phyloP scores from a whole-genome alignment of 2,329 filamentous ascomycete genomes.

The Aspergillus fischeri region DNA sequence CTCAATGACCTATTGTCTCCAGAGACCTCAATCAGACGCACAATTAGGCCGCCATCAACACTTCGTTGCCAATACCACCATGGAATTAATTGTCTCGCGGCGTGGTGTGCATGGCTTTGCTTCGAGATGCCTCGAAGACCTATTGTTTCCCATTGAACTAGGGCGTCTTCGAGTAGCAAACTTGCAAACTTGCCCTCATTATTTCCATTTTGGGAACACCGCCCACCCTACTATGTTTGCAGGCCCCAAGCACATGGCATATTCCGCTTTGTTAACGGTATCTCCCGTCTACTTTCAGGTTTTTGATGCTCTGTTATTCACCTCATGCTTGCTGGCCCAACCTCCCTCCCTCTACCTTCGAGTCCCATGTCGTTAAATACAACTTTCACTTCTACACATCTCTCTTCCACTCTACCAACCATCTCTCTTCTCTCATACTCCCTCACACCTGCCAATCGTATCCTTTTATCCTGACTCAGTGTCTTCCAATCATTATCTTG shows the following conservation, averaged over 20 bases:
- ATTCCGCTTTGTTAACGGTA: not conserved
- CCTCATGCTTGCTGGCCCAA: not conserved
- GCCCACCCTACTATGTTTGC: not conserved
- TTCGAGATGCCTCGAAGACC: not conserved
- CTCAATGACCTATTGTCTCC: not conserved
- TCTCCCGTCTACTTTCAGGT: not conserved
- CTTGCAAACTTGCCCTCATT: not conserved
- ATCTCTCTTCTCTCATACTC: not conserved
- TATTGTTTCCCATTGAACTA: not conserved
- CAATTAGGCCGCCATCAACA: not conserved
- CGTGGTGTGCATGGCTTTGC: not conserved
- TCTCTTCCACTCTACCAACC: not conserved
- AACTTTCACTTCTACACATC: not conserved
- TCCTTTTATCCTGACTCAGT: not conserved
- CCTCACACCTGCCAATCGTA: not conserved
- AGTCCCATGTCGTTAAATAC: not conserved
- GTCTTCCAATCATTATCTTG: not conserved
- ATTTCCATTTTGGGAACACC: not conserved
- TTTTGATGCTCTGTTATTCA: not conserved
- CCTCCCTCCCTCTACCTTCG: not conserved
- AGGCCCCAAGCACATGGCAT: not conserved
- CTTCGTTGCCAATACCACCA: not conserved
- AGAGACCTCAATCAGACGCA: not conserved
- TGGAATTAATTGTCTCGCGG: not conserved
- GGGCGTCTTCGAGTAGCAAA: not conserved